phyloP scores from a whole-genome alignment of 1,284 basidiomycete genomes.

The Cutaneotrichosporon mucoides region DNA sequence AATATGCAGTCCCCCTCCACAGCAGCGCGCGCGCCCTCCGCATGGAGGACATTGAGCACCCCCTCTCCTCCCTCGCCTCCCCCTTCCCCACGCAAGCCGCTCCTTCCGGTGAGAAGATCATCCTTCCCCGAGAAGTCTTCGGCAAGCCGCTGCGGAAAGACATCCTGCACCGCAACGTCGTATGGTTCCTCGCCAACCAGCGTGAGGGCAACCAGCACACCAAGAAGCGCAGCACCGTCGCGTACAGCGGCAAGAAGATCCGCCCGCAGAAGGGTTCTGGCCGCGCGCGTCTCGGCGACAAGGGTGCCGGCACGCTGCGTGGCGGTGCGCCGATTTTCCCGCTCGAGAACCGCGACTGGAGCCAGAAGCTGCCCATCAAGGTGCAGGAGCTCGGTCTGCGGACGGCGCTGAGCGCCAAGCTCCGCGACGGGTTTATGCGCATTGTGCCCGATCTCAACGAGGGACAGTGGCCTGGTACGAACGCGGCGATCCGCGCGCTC shows the following conservation, averaged over 20 bases:
- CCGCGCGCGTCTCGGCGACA: conserved; percentile 81
- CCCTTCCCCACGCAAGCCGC: conserved; percentile 29
- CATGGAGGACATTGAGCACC: conserved; percentile 29
- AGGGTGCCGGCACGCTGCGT: conserved; percentile 78
- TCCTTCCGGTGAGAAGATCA: conserved; percentile 26
- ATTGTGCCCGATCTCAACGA: conserved; percentile 70
- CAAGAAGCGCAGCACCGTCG: conserved; percentile 85
- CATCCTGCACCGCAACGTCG: conserved; percentile 87
- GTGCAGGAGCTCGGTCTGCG: conserved; percentile 90
- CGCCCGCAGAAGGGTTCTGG: conserved; percentile 90
- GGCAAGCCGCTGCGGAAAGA: conserved; percentile 80
- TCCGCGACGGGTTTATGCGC: conserved; percentile 68
- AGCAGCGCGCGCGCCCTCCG: neutral
- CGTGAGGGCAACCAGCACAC: conserved; percentile 63
- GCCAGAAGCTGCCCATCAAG: conserved; percentile 83
- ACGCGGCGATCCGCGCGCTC: conserved; percentile 34
- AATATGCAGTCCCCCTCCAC: conserved; percentile 15
- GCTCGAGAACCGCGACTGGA: conserved; percentile 84
- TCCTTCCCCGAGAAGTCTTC: conserved; percentile 59
- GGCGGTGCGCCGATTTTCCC: conserved; percentile 91
- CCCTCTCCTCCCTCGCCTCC: conserved; percentile 41
- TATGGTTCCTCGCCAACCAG: conserved; percentile 80
- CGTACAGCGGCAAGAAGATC: conserved; percentile 82
- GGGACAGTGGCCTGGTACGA: conserved; percentile 44
- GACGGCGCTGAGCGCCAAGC: conserved; percentile 75